These are phyloP conservation scores for Penicillium sp. DNA, from an alignment of 2,329 filamentous ascomycete species.

Conservation along the genomic window DNA sequence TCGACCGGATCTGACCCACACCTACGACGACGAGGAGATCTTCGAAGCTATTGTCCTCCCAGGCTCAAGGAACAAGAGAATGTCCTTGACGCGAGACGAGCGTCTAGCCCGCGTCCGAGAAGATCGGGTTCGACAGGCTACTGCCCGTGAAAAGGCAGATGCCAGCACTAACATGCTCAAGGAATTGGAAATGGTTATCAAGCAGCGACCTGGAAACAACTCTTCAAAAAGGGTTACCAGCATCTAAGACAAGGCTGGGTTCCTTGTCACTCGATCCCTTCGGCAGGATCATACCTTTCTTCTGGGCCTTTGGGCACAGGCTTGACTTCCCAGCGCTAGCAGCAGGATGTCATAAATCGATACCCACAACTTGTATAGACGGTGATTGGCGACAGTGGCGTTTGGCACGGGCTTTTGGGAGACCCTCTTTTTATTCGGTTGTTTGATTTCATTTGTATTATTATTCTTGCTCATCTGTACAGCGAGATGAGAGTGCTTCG, in stretches of 20 bases:
- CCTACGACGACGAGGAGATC: constrained; percentile 68
- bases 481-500: neutral
- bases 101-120: constrained; percentile 85
- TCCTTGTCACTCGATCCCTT: constrained; percentile 1
- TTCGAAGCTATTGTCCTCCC: constrained; percentile 88
- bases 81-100: constrained; percentile 77
- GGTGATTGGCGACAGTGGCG: constrained; percentile 34
- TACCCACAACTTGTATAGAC: constrained; percentile 38
- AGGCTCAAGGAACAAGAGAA: constrained; percentile 62
- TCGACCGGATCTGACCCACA: constrained; percentile 32
- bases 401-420: constrained; percentile 18
- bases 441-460: constrained; percentile 13
- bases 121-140: constrained; percentile 74
- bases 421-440: constrained; percentile 8
- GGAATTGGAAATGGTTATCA: constrained; percentile 89
- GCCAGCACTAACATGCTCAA: constrained; percentile 86
- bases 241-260: constrained; percentile 34
- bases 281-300: constrained; percentile 2
- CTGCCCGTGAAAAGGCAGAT: constrained; percentile 72
- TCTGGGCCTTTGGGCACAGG: neutral
- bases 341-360: constrained; percentile 28
- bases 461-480: constrained; percentile 8
- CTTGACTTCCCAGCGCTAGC: constrained; percentile 15
- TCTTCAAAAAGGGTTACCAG: constrained; percentile 47
- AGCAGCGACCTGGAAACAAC: constrained; percentile 51